phyloP scores from a whole-genome alignment of 352 stramenopile genomes.

The Globisporangium polare region DNA sequence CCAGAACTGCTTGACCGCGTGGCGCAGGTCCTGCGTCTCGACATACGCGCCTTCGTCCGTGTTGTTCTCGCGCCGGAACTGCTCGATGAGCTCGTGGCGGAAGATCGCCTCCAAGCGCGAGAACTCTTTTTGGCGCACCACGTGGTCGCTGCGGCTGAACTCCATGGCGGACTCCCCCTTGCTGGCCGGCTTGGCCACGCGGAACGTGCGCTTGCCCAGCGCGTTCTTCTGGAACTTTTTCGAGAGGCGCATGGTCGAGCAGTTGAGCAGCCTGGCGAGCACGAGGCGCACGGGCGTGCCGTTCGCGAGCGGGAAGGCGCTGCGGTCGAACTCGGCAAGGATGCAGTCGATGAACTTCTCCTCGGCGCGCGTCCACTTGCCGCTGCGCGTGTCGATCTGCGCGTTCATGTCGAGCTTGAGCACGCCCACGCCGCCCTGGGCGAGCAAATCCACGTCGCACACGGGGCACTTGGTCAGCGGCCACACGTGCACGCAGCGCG shows the following conservation, averaged over 20 bases:
- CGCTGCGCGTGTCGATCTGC: conserved; percentile 61
- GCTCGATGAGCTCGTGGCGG: conserved; percentile 75
- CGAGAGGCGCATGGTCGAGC: conserved; percentile 84
- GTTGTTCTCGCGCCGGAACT: conserved; percentile 83
- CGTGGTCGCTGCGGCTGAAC: conserved; percentile 67
- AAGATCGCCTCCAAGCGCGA: conserved; percentile 71
- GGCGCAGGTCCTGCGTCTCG: conserved; percentile 65
- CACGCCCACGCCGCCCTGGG: conserved; percentile 46
- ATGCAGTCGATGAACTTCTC: conserved; percentile 86
- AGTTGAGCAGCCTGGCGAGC: conserved; percentile 84
- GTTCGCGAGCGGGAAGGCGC: conserved; percentile 69
- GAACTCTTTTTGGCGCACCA: conserved; percentile 63
- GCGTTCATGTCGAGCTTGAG: conserved; percentile 71
- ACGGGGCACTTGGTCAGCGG: conserved; percentile 59
- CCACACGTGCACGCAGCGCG: conserved; percentile 78
- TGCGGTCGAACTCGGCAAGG: conserved; percentile 77
- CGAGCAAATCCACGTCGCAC: conserved; percentile 42
- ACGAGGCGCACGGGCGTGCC: conserved; percentile 81
- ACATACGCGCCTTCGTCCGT: conserved; percentile 68
- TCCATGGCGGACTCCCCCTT: conserved; percentile 65
- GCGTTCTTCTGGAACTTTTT: conserved; percentile 91
- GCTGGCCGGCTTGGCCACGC: conserved; percentile 49
- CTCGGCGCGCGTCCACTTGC: conserved; percentile 82
- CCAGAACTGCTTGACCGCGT: conserved; percentile 85
- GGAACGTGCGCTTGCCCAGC: conserved; percentile 82